Conservation (phyloP, 176 grass and related monocot species). For the Carex myosuroides region DNA sequence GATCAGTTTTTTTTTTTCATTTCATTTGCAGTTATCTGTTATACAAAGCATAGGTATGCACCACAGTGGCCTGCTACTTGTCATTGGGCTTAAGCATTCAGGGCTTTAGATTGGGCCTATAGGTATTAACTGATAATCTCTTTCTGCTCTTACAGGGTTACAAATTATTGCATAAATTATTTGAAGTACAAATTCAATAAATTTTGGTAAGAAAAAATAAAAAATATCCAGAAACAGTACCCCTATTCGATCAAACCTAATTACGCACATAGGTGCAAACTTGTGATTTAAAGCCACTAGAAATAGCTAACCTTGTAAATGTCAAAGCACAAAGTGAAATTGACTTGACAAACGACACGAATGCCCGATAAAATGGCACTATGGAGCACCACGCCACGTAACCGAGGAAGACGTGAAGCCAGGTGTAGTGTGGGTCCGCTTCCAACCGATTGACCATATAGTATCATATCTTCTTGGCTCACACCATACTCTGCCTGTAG, state of each 20-base stretch:
- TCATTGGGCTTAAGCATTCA: not conserved
- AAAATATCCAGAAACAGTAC: not conserved
- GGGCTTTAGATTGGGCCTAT: not conserved
- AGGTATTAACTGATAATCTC: not conserved
- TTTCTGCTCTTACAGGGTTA: not conserved
- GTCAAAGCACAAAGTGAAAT: slow-evolving; percentile 95
- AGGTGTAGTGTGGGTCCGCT: slow-evolving; percentile 93
- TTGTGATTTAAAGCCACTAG: not conserved
- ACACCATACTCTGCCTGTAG: slow-evolving; percentile 89
- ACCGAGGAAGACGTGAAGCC: slow-evolving; percentile 73
- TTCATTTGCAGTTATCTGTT: not conserved
- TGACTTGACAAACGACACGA: slow-evolving; percentile 93
- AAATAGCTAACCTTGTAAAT: slow-evolving; percentile 84
- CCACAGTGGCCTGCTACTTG: not conserved
- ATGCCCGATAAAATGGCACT: slow-evolving; percentile 95
- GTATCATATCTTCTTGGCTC: slow-evolving; percentile 90
- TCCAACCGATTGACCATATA: slow-evolving; percentile 98
- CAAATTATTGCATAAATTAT: not conserved
- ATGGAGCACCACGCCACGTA: slow-evolving; percentile 91
- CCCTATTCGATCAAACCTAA: not conserved
- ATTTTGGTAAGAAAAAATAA: not conserved
- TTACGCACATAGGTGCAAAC: not conserved
- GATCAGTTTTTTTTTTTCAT: not conserved
- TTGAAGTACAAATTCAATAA: not conserved
- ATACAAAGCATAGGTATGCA: not conserved